These are phyloP conservation scores for Emergomyces pasteurianus DNA, from an alignment of 2,329 filamentous ascomycete species.

Conservation along the genomic window DNA sequence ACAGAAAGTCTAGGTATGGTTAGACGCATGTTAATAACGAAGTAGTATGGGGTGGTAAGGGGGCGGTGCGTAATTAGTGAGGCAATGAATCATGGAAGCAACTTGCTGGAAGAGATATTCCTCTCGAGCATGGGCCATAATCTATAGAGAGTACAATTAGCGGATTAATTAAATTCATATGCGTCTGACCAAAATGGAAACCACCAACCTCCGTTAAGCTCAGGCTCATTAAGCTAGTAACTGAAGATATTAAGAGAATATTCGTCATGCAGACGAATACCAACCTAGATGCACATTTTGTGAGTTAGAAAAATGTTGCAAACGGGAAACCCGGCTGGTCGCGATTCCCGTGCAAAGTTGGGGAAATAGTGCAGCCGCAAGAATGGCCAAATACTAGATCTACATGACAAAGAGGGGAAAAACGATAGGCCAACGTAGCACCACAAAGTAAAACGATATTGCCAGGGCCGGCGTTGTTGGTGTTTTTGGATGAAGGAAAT, in stretches of 20 bases:
- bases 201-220: slow-evolving; percentile 43
- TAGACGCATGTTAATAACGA: slow-evolving; percentile 1
- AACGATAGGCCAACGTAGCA: slow-evolving; percentile 1
- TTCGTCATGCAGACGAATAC: slow-evolving; percentile 51
- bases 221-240: slow-evolving; percentile 48
- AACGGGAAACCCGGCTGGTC: not conserved
- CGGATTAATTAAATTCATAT: not conserved
- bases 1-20: slow-evolving; percentile 25
- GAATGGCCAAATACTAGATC: not conserved
- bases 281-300: slow-evolving; percentile 28
- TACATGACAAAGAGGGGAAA: not conserved
- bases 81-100: slow-evolving; percentile 1
- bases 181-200: slow-evolving; percentile 1
- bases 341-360: slow-evolving; percentile 7
- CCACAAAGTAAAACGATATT: not conserved
- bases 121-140: slow-evolving; percentile 49
- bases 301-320: not conserved
- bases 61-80: not conserved
- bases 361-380: not conserved
- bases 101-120: slow-evolving; percentile 49
- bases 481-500: not conserved
- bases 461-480: not conserved
- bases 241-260: slow-evolving; percentile 47
- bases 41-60: not conserved
- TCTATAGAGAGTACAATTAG: slow-evolving; percentile 32